Base-by-base conservation (phyloP, 140 eudicot species). In the Oenanthe javanica region DNA sequence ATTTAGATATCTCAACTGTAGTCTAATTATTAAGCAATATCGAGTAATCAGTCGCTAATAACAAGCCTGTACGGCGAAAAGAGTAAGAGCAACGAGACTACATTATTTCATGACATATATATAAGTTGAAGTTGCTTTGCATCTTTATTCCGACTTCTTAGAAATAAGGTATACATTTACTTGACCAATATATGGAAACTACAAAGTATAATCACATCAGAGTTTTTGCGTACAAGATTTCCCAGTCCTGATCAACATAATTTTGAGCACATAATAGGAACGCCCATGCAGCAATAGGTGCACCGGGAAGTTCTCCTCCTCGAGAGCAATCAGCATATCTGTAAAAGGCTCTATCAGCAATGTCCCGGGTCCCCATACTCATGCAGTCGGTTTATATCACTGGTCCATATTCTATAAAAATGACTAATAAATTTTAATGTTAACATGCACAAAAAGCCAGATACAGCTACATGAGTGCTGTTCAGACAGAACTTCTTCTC, bases 361-460 rank as follows among this genome's bases (percentile, higher is more conserved):
- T 46, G 98, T 89, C 27, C 93, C 96, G 4, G 97, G 97, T 77
- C 96, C 97, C 84, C 97, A 77, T 88, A 93, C 74, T 83, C 79
- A 77, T 21, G 61, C 61, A 12, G 78, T 48, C 78, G 13, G 47
- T 59, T 75, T 9, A 9, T 27, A 79, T 50, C 52, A 73, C 49
- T 52, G 40, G 55, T 73, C 71, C 64, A 31, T 36, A 78, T 54
- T 52, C 57, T 45, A 31, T 15, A 45, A 79, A 42, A 74, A 51
- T 73, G 43, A 4, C 81, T 59, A 8, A n/a, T n/a, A 61, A 61
- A 63, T 23, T 38, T 81, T 45, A 45, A 47, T 48, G 25, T 79
- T 52, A 54, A 54, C 75, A 71, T 77, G 82, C 84, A 67, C 76
- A 78, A 42, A 78, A 83, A 46, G 81, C 78, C 71, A 79, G 70